phyloP scores from a whole-genome alignment of 805 yeast genomes.

The Metschnikowia bowlesiae region DNA sequence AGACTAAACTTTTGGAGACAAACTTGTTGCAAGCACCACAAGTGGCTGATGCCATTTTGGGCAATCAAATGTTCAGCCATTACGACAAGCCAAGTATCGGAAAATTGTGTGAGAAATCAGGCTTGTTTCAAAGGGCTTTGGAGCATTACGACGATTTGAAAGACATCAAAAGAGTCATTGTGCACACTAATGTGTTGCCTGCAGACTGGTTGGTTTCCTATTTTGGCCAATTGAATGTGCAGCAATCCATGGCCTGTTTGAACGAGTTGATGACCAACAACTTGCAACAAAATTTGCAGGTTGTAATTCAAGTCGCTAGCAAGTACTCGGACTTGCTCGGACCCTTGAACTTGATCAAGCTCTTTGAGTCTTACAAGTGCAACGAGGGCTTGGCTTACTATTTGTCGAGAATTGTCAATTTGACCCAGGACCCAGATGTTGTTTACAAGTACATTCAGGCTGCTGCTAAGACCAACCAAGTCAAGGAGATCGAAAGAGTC shows the following conservation, averaged over 20 bases:
- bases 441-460: conserved; percentile 94
- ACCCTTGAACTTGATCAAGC: conserved; percentile 73
- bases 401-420: conserved; percentile 86
- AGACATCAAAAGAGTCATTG: conserved; percentile 92
- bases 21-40: conserved; percentile 96
- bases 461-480: conserved; percentile 86
- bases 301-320: conserved; percentile 93
- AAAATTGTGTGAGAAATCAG: conserved; percentile 91
- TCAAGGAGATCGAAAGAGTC: conserved; percentile 91
- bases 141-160: conserved; percentile 93
- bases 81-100: conserved; percentile 94
- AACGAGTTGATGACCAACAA: conserved; percentile 77
- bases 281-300: conserved; percentile 83
- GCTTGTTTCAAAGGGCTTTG: conserved; percentile 89
- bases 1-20: conserved; percentile 89
- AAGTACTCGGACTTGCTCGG: conserved; percentile 94
- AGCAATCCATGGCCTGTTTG: conserved; percentile 83
- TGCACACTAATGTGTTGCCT: conserved; percentile 79
- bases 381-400: conserved; percentile 93
- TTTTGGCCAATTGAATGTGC: conserved; percentile 92
- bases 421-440: conserved; percentile 90
- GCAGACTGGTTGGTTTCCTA: conserved; percentile 90
- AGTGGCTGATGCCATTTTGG: conserved; percentile 98
- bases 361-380: conserved; percentile 91
- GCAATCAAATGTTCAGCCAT: conserved; percentile 92